Conservation (phyloP, 257 asterid species). For the Nicotiana obtusifolia region DNA sequence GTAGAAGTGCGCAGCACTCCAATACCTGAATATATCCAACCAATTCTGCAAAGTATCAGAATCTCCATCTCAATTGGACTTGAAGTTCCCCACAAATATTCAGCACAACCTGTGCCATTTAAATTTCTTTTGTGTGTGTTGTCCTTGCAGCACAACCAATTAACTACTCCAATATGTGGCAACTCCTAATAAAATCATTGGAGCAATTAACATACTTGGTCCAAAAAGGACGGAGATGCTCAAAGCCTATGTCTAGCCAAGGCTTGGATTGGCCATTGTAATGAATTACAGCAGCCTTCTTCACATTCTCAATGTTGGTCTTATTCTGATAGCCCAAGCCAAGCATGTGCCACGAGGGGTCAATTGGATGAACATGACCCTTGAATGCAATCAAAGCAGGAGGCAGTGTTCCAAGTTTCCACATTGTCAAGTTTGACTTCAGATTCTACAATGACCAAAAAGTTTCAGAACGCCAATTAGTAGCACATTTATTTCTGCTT, state of each 20-base stretch:
- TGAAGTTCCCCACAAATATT: neutral
- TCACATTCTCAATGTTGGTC: conserved; percentile 63
- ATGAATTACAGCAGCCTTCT: conserved; percentile 93
- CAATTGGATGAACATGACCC: conserved; percentile 80
- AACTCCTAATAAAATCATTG: conserved; percentile 69
- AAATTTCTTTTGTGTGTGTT: conserved; percentile 9
- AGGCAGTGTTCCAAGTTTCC: conserved; percentile 99
- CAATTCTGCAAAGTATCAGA: conserved; percentile 28
- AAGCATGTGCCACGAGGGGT: conserved; percentile 98
- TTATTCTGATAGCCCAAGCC: conserved; percentile 95
- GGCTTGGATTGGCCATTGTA: conserved; percentile 97
- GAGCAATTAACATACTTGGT: conserved; percentile 88
- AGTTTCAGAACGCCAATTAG: neutral
- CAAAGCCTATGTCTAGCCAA: conserved; percentile 96
- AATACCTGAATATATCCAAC: conserved; percentile 11
- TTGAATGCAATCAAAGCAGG: conserved; percentile 96
- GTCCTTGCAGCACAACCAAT: neutral
- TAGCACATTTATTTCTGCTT: neutral
- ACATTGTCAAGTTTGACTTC: conserved; percentile 80
- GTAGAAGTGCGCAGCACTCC: conserved; percentile 27
- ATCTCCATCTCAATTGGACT: conserved; percentile 20
- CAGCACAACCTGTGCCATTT: neutral
- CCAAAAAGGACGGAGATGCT: conserved; percentile 99
- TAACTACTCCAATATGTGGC: conserved; percentile 87
- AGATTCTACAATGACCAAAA: conserved; percentile 62